A percentile compares a stretch with the other conserved stretches of the same genome.
Conservation (phyloP, 371 early-diverging fungal genomes). For the Apophysomyces elegans region DNA sequence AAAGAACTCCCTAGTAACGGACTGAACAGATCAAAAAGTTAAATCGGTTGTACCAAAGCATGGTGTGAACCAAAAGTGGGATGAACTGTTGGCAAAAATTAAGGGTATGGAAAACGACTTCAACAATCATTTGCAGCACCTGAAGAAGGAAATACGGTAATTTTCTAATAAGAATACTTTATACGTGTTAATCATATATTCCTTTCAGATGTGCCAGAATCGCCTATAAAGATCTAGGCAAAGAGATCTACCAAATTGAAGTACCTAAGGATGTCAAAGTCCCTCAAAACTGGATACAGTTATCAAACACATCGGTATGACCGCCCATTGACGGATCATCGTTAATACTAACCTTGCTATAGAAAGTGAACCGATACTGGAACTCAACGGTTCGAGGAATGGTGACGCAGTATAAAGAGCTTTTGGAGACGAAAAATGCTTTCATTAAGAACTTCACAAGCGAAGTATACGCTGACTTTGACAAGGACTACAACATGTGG, state of each 20-base stretch:
- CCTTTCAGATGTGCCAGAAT: conserved; percentile 49
- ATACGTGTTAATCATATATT: not conserved
- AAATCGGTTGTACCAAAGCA: conserved; percentile 70
- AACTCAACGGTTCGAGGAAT: conserved; percentile 69
- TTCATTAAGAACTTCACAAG: conserved; percentile 68
- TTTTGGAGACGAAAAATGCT: conserved; percentile 80
- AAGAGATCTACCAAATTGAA: conserved; percentile 96
- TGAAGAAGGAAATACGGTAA: conserved; percentile 66
- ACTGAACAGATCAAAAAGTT: conserved; percentile 42
- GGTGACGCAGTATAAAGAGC: conserved; percentile 80
- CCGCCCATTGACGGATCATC: conserved; percentile 6
- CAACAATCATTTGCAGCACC: conserved; percentile 64
- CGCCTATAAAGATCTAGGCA: conserved; percentile 90
- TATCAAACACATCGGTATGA: conserved; percentile 78
- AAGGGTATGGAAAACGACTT: conserved; percentile 67
- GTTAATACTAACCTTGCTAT: conserved; percentile 15
- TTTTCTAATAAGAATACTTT: not conserved
- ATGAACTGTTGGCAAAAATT: conserved; percentile 60
- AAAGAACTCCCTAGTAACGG: not conserved
- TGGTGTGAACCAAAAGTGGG: conserved; percentile 82
- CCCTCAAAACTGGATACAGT: conserved; percentile 78
- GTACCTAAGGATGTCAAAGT: conserved; percentile 79
- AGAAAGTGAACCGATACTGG: conserved; percentile 90
- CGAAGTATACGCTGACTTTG: conserved; percentile 80
- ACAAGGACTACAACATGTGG: conserved; percentile 73